Conservation (phyloP, 73 alveolate species). For the Symbiodinium pilosum region DNA sequence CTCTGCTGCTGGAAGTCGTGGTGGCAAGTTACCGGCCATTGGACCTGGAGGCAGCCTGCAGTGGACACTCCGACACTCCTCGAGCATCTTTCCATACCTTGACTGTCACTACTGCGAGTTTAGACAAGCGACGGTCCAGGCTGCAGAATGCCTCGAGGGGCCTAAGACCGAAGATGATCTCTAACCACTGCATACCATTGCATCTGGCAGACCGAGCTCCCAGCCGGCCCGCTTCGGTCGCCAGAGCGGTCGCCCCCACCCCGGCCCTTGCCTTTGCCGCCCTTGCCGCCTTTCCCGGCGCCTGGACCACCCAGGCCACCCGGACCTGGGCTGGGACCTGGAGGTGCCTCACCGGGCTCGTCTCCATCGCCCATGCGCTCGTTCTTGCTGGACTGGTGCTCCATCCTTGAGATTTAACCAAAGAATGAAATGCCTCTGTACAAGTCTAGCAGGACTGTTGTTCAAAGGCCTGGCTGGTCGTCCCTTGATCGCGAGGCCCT, state of each 20-base stretch:
- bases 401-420: conserved; percentile 42
- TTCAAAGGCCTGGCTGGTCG: conserved; percentile 42
- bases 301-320: not conserved
- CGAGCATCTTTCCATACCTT: too few relatives aligned
- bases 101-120: too few relatives aligned
- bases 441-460: too few relatives aligned
- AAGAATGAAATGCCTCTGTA: too few relatives aligned
- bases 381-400: conserved; percentile 77
- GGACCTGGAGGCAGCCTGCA: conserved; percentile 90
- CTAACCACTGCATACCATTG: not conserved
- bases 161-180: not conserved
- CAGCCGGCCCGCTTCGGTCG: not conserved
- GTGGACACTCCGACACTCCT: not conserved
- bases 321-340: not conserved
- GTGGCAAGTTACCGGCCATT: conserved; percentile 58
- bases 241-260: conserved; percentile 21
- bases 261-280: conserved; percentile 16
- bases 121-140: conserved; percentile 45
- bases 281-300: conserved; percentile 38
- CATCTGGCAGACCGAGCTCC: not conserved
- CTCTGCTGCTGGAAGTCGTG: conserved; percentile 7
- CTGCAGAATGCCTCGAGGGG: conserved; percentile 42
- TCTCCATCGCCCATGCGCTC: conserved; percentile 43
- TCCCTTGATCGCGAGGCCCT: conserved; percentile 88
- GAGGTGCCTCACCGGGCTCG: not conserved